A percentile compares a stretch with the other conserved stretches of the same genome.
phyloP scores from a whole-genome alignment of 371 early-diverging fungal species.

The Dichotomocladium elegans region DNA sequence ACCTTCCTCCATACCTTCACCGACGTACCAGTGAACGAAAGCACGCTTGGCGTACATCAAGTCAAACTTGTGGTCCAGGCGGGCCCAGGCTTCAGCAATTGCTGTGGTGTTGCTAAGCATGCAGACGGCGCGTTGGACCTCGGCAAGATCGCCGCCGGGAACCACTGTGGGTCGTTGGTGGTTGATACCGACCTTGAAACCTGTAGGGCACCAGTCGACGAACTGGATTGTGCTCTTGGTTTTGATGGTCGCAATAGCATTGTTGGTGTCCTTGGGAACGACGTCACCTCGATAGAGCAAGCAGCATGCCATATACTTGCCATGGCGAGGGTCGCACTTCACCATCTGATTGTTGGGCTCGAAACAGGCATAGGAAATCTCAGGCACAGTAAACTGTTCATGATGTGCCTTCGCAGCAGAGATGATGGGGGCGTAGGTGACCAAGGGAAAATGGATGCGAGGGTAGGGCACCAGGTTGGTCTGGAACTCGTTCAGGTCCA shows the following conservation, averaged over 20 bases:
- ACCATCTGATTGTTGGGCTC: conserved; percentile 95
- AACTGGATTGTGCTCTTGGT: conserved; percentile 90
- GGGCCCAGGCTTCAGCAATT: conserved; percentile 92
- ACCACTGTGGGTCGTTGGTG: conserved; percentile 82
- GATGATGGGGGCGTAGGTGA: conserved; percentile 91
- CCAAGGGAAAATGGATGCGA: conserved; percentile 92
- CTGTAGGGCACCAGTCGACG: conserved; percentile 97
- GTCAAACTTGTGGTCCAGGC: conserved; percentile 91
- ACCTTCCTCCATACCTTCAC: conserved; percentile 93
- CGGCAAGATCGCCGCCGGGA: conserved; percentile 84
- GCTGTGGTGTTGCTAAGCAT: conserved; percentile 93
- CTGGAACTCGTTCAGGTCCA: conserved; percentile 95
- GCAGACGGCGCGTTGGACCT: conserved; percentile 90
- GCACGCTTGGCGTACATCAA: conserved; percentile 96
- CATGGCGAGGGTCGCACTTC: conserved; percentile 89
- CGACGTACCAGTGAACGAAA: conserved; percentile 98
- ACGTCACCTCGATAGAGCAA: conserved; percentile 93
- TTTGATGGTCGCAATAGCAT: conserved; percentile 85
- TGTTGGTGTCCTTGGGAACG: conserved; percentile 80
- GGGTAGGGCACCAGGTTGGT: conserved; percentile 97
- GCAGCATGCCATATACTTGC: conserved; percentile 95
- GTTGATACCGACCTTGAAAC: conserved; percentile 85
- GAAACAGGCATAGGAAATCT: conserved; percentile 90
- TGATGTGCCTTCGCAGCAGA: conserved; percentile 88
- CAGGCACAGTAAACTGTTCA: conserved; percentile 84